Base-by-base conservation (phyloP, 164 flowering plant genomes). In the Piper betle region DNA sequence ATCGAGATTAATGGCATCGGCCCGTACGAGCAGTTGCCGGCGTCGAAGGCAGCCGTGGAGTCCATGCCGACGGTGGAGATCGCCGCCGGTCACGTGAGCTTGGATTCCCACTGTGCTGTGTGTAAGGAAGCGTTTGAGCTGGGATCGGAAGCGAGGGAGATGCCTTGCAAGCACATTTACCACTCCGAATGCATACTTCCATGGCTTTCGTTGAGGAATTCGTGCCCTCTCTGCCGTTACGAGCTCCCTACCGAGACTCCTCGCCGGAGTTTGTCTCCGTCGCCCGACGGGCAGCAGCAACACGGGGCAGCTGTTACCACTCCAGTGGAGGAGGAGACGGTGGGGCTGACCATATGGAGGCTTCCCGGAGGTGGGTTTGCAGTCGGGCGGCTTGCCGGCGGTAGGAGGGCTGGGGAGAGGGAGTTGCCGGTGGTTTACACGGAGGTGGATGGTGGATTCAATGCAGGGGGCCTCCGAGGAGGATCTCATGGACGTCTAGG, bases 221-320 rank as follows among this genome's bases (percentile, higher is more conserved):
- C 95, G 16, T 87, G 95, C 58, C 95, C 95, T 0, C 85, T 87
- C n/a, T 87, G 95, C 68, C 82, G 95, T 12, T 79, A 78, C 55
- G 89, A 87, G 66, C 55, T 83, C 56, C 94, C 85, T 4, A 39
- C 84, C 1, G 86, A 74, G 17, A 53, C 40, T 5, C 37, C 43
- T 0, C 19, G 4, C 5, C 58, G 66, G 6, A 69, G 73, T 12
- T 50, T 65, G 0, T 70, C 62, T 57, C 61, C 50, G 40, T 46
- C 64, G 53, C 64, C 61, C 17, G 61, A 25, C n/a, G 69, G 55
- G 59, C n/a, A n/a, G 55, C 70, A 62, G 48, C 59, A 66, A 41
- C 70, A n/a, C n/a, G n/a, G n/a, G n/a, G n/a, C 72, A 16, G 61
- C 55, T 20, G 58, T 57, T 11, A n/a, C 41, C 1, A 37, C 41